phyloP scores from a whole-genome alignment of 148 eudicot genomes.

The Heliamphora exappendiculata region DNA sequence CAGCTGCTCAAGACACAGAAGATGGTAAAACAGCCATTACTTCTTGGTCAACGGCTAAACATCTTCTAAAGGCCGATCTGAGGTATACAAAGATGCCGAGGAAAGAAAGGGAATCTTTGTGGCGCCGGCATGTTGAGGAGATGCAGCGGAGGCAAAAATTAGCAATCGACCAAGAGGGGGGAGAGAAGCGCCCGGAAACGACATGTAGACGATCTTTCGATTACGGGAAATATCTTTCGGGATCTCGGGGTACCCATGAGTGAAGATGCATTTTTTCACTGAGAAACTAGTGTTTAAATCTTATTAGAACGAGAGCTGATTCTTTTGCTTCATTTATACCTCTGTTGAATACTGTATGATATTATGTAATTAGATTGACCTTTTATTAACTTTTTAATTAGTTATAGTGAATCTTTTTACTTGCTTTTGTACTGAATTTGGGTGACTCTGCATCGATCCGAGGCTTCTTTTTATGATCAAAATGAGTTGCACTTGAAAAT shows the following conservation, averaged over 20 bases:
- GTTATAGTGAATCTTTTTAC: background rate
- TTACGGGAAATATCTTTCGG: conserved; percentile 33
- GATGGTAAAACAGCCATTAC: conserved; percentile 68
- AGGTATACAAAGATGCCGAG: conserved; percentile 72
- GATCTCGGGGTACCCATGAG: conserved; percentile 37
- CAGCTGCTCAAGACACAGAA: conserved; percentile 54
- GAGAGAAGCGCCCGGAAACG: conserved; percentile 39
- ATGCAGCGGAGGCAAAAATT: conserved; percentile 52
- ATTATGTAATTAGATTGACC: background rate
- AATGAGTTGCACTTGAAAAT: too few relatives aligned
- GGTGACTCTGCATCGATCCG: background rate
- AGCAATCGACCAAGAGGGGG: conserved; percentile 35
- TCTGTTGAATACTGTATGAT: background rate
- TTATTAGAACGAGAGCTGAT: background rate
- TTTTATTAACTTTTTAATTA: background rate
- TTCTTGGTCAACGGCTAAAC: conserved; percentile 97
- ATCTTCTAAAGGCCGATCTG: conserved; percentile 51
- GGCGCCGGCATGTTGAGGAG: conserved; percentile 83
- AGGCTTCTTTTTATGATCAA: background rate
- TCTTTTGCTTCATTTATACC: background rate
- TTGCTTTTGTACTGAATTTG: background rate
- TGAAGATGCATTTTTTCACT: conserved; percentile 11
- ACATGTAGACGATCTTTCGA: conserved; percentile 37
- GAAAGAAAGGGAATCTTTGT: conserved; percentile 76
- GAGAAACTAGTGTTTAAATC: background rate